Evolutionary conservation across 192 early-diverging fungal species (phyloP), one percentile per base, ranked within the genome.

Genomic region (Backusella luteola): DNA sequence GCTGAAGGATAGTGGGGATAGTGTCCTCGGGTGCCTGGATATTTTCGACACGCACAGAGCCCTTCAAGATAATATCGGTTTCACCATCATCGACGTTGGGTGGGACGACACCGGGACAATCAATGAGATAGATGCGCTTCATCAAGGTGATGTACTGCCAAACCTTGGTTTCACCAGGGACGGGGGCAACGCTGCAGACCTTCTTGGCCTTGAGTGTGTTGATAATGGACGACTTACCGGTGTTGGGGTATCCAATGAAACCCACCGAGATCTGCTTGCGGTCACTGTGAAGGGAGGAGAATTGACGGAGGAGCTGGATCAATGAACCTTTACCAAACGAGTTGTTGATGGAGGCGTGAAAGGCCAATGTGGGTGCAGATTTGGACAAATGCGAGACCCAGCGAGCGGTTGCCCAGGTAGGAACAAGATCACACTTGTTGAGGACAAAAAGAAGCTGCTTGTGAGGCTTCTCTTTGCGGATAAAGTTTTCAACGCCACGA

Each of bases 111-210:
- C 98, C 98, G 29, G 98, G 98, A 84, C 98, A 99, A 81, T 99
- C 98, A 80, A 99, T 98, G 59, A 99, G 86, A 80, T 97, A 99
- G 76, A 99, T 99, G 70, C 94, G 93, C 76, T 96, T 96, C 90
- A 97, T 99, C 78, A 99, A 88, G 15, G 97, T 98, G 44, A 99
- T 97, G 84, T 99, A 99, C 86, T 98, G 98, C 98, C 98, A 99
- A 73, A 97, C 93, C 83, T 94, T 87, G 78, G 98, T 99, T 84
- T 99, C 98, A 39, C 98, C 98, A 34, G 98, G 97, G 79, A 98
- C 91, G 1, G 98, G 98, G 8, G 98, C 98, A 8, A 98, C 97
- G 63, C 89, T 98, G 90, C 98, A 99, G 56, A 98, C 97, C 87
- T 97, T 98, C 84, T 97, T 96, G 70, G 89, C 89, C 73, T 94